A percentile compares a stretch with the other conserved stretches of the same genome.
These are phyloP conservation scores for Carex kokanica DNA, from an alignment of 176 grass and related monocot genomes.

Conservation along the genomic window DNA sequence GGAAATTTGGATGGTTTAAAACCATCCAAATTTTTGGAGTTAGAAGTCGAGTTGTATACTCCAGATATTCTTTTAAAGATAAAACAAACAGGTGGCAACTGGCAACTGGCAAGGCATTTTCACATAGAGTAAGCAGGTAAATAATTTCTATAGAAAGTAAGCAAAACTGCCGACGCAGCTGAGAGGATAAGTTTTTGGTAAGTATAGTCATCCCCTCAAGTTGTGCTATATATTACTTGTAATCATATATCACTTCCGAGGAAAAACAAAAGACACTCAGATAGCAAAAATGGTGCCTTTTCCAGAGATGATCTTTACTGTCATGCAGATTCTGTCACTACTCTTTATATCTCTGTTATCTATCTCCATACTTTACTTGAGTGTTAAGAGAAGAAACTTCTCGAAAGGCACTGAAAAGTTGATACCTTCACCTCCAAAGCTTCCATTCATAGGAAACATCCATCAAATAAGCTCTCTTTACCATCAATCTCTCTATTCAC, in stretches of 20 bases:
- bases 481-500: conserved; percentile 26
- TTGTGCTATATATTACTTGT: not conserved
- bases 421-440: conserved; percentile 27
- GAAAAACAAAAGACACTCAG: not conserved
- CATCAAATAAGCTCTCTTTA: conserved; percentile 15
- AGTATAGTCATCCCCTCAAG: not conserved
- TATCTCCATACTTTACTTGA: not conserved
- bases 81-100: too few species aligned
- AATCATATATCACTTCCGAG: not conserved
- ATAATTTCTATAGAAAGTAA: too few species aligned
- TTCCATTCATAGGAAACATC: conserved; percentile 32
- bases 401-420: not conserved
- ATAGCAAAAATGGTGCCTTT: not conserved
- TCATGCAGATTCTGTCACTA: not conserved
- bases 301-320: not conserved
- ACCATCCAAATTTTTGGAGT: too few species aligned
- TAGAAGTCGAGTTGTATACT: not conserved
- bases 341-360: not conserved
- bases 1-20: too few species aligned
- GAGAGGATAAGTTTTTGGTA: too few species aligned
- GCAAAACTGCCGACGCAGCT: too few species aligned
- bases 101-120: too few species aligned
- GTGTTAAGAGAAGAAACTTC: not conserved
- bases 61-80: not conserved
- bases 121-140: too few species aligned